phyloP scores from a whole-genome alignment of 2,329 filamentous ascomycete genomes.

The Talaromyces sp. region DNA sequence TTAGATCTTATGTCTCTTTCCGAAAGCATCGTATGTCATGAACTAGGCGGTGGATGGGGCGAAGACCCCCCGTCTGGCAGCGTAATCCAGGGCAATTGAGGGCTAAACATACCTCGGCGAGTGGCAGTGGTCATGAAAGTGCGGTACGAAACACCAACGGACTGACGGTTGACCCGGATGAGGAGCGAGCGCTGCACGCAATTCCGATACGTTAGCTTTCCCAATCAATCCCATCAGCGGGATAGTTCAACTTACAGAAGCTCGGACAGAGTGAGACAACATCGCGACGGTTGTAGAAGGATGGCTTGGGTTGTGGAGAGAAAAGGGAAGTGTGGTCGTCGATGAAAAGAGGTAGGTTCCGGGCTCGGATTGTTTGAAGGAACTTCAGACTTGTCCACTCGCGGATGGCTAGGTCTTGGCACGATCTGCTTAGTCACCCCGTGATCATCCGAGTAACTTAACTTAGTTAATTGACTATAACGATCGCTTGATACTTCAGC shows the following conservation, averaged over 20 bases:
- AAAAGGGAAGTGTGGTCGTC: slow-evolving; percentile 10
- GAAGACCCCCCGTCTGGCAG: neutral
- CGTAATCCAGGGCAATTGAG: slow-evolving; percentile 8
- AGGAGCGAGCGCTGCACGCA: slow-evolving; percentile 55
- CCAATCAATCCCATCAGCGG: slow-evolving; percentile 22
- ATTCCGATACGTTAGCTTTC: slow-evolving; percentile 3
- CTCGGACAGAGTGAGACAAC: slow-evolving; percentile 60
- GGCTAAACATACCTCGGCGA: slow-evolving; percentile 56
- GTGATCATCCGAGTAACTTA: slow-evolving; percentile 14
- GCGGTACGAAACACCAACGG: slow-evolving; percentile 55
- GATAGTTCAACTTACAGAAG: slow-evolving; percentile 48
- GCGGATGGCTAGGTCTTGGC: slow-evolving; percentile 14
- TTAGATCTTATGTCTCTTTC: neutral
- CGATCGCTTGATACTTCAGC: neutral
- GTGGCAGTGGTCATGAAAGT: slow-evolving; percentile 61
- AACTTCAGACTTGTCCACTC: slow-evolving; percentile 65
- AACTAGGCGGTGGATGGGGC: neutral
- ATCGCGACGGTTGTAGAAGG: slow-evolving; percentile 35
- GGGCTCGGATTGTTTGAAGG: slow-evolving; percentile 42
- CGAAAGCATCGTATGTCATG: neutral
- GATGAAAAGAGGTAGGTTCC: slow-evolving; percentile 9
- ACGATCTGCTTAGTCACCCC: slow-evolving; percentile 19
- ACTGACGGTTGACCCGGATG: slow-evolving; percentile 58
- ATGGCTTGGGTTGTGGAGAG: slow-evolving; percentile 4
- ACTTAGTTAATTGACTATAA: no score